Base-by-base conservation (phyloP, 306 rosid genomes). In the Erythrophleum fordii region DNA sequence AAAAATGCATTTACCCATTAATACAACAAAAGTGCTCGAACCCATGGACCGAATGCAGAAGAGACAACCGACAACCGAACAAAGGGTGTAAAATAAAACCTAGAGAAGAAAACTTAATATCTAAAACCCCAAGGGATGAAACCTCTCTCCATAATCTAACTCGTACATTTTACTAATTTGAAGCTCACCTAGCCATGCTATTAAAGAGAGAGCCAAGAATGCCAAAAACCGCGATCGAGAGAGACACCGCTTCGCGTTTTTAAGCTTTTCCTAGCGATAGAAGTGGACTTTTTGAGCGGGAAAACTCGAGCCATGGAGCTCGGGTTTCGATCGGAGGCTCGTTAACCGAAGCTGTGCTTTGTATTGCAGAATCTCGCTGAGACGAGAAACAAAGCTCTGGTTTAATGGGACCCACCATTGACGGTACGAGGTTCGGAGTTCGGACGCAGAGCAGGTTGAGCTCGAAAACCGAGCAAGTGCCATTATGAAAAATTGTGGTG, bases 171-270 rank as follows among this genome's bases (percentile, higher is more conserved):
- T 29, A 48, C 6, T 41, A 75, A 35, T 11, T 17, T 3, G 8
- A 29, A 72, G 56, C 88, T 82, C 79, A 88, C 89, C 89, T 86
- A 69, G 88, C 85, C 91, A 88, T 88, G 44, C 34, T 42, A 35
- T 35, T 12, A 58, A 29, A 29, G 13, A 14, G n/a, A 0, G 0
- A 49, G 55, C 13, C 20, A 22, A 46, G 0, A 49, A 17, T 11
- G 11, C 25, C 56, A 39, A 17, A 42, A 75, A n/a, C n/a, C 16
- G 56, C 34, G 11, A 48, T 55, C 39, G 72, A 34, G 73, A 48
- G 25, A 76, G 23, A 79, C 68, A 52, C 81, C 23, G 26, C 29
- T 62, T 69, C 18, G 82, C 16, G 64, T 53, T 34, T 75, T 34
- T 74, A 82, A n/a, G n/a, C n/a, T n/a, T 25, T 20, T 1, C 29